Conservation (phyloP, 1,284 basidiomycete species). For the Fistulinella staudtii region DNA sequence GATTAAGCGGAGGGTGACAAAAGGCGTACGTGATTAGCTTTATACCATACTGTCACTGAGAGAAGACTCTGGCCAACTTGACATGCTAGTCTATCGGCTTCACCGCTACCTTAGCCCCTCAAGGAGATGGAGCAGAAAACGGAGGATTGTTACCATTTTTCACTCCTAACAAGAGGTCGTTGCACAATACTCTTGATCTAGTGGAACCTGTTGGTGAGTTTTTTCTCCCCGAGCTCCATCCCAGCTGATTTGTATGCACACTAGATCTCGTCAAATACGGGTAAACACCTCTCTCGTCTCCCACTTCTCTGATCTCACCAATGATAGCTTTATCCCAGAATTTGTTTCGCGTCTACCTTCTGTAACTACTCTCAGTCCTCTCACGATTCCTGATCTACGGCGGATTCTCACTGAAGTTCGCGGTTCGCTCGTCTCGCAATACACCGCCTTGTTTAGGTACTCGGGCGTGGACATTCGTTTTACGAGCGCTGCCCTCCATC, state of each 20-base stretch:
- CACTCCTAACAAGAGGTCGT: constrained; percentile 58
- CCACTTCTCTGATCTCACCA: constrained; percentile 7
- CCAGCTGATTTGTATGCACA: constrained; percentile 1
- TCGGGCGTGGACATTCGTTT: constrained; percentile 81
- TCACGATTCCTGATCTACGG: constrained; percentile 75
- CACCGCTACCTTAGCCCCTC: constrained; percentile 59
- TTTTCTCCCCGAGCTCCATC: constrained; percentile 1
- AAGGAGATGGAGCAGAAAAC: constrained; percentile 33
- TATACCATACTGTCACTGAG: neutral
- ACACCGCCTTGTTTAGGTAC: constrained; percentile 76
- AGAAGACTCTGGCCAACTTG: constrained; percentile 1
- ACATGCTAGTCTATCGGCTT: constrained; percentile 81
- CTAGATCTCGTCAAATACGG: constrained; percentile 87
- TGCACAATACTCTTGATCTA: constrained; percentile 52
- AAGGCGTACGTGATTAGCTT: constrained; percentile 60
- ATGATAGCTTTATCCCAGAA: constrained; percentile 82
- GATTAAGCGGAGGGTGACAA: constrained; percentile 73
- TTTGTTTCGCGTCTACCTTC: constrained; percentile 90
- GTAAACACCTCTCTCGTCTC: constrained; percentile 33
- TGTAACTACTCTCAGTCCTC: constrained; percentile 75
- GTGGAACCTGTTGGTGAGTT: constrained; percentile 62
- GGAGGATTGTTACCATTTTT: constrained; percentile 58
- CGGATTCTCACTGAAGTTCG: constrained; percentile 88
- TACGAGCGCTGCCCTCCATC: constrained; percentile 68
- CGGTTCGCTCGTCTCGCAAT: constrained; percentile 88